Conservation (phyloP, 371 early-diverging fungal species). For the Mortierella sp. region DNA sequence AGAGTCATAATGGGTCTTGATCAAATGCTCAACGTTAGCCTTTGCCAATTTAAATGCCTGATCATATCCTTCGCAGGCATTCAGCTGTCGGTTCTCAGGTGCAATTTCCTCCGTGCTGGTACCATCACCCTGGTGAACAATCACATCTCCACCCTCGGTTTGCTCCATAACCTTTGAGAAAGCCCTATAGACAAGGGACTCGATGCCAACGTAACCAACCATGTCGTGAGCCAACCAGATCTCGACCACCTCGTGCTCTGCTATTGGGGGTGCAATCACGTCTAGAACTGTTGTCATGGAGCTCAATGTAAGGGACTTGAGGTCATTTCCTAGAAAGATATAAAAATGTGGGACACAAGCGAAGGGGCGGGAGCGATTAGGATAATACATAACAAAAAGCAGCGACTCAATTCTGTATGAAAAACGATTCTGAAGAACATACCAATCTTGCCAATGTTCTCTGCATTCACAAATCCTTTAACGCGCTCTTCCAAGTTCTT, state of each 20-base stretch:
- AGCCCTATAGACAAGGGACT: conserved; percentile 69
- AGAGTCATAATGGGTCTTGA: conserved; percentile 62
- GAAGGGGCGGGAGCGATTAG: background rate
- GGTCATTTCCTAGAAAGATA: conserved; percentile 58
- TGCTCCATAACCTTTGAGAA: conserved; percentile 79
- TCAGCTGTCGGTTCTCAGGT: conserved; percentile 62
- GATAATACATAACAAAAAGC: background rate
- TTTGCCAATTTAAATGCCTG: conserved; percentile 71
- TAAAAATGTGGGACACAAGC: background rate
- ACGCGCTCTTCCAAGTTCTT: conserved; percentile 72
- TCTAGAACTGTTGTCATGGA: conserved; percentile 67
- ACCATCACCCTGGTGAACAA: conserved; percentile 65
- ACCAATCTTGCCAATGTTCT: conserved; percentile 75
- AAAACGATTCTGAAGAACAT: conserved; percentile 17
- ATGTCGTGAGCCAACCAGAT: conserved; percentile 75
- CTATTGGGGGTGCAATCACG: conserved; percentile 76
- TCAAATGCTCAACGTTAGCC: conserved; percentile 68
- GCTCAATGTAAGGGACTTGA: conserved; percentile 61
- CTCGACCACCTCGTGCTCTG: conserved; percentile 77
- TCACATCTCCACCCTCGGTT: conserved; percentile 76
- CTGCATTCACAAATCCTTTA: conserved; percentile 70
- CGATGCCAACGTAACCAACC: conserved; percentile 71
- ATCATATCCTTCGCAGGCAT: conserved; percentile 69
- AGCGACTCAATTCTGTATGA: background rate
- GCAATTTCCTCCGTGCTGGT: conserved; percentile 55